Conservation (phyloP, 2,329 filamentous ascomycete species). For the Plenodomus lindquistii region DNA sequence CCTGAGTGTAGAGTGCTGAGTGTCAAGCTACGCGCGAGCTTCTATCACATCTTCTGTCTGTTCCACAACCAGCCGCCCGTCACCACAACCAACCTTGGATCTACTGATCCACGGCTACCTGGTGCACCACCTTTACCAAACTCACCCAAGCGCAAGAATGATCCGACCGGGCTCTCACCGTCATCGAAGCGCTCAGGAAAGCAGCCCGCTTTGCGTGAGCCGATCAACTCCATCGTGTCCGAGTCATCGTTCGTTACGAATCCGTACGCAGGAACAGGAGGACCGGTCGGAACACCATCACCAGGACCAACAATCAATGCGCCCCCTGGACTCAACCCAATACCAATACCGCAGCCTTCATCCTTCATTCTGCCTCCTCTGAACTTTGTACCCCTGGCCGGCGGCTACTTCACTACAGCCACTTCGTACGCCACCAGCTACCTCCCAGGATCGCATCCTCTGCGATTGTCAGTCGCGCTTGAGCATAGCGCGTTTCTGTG, state of each 20-base stretch:
- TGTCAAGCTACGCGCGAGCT: slow-evolving; percentile 89
- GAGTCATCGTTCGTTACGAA: slow-evolving; percentile 57
- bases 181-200: slow-evolving; percentile 40
- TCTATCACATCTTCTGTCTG: slow-evolving; percentile 94
- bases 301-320: slow-evolving; percentile 46
- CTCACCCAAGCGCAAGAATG: slow-evolving; percentile 28
- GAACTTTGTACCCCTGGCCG: slow-evolving; percentile 83
- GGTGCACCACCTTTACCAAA: slow-evolving; percentile 28
- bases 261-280: slow-evolving; percentile 47
- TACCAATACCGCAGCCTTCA: slow-evolving; percentile 52
- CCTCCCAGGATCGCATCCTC: slow-evolving; percentile 84
- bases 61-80: slow-evolving; percentile 91
- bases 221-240: slow-evolving; percentile 54
- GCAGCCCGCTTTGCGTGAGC: slow-evolving; percentile 51
- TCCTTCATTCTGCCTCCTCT: slow-evolving; percentile 78
- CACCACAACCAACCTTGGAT: slow-evolving; percentile 41
- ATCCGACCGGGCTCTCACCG: slow-evolving; percentile 31
- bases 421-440: slow-evolving; percentile 72
- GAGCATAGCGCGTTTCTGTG: slow-evolving; percentile 93
- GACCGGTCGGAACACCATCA: slow-evolving; percentile 48
- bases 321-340: slow-evolving; percentile 51
- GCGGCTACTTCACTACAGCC: slow-evolving; percentile 78
- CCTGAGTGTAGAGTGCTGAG: slow-evolving; percentile 83
- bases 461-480: slow-evolving; percentile 86
- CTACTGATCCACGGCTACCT: slow-evolving; percentile 32